Conservation (phyloP, 2,329 filamentous ascomycete genomes). For the Epichloe sp. region DNA sequence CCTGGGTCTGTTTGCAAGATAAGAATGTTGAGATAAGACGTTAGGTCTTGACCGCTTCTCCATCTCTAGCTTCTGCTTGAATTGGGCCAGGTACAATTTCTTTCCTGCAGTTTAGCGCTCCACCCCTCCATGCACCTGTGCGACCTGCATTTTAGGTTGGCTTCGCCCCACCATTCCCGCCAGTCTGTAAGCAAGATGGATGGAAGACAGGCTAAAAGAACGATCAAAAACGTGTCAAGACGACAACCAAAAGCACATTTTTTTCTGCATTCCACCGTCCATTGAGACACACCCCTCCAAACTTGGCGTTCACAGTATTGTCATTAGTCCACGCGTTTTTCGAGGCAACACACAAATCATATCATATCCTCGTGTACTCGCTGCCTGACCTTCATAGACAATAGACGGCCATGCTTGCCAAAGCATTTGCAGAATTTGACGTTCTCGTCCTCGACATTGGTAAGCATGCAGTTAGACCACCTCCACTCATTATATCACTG, state of each 20-base stretch:
- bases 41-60: constrained; percentile 6
- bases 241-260: neutral
- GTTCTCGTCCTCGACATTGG: constrained; percentile 25
- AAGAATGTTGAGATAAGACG: neutral
- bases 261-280: neutral
- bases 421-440: constrained; percentile 16
- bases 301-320: neutral
- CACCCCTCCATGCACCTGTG: neutral
- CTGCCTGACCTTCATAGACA: neutral
- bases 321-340: too few relatives aligned
- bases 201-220: neutral
- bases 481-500: neutral
- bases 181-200: too few relatives aligned
- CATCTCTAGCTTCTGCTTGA: neutral
- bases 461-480: constrained; percentile 10
- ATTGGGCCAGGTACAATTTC: neutral
- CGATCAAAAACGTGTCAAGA: neutral
- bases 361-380: too few relatives aligned
- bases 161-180: constrained; percentile 1
- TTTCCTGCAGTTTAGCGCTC: neutral
- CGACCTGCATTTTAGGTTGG: neutral
- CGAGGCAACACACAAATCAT: too few relatives aligned
- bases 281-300: neutral
- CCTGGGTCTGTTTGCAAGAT: neutral
- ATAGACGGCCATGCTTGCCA: constrained; percentile 4